A percentile compares a stretch with the other conserved stretches of the same genome.
Conservation (phyloP, 805 yeast species). For the Phaffomyces thermotolerans region DNA sequence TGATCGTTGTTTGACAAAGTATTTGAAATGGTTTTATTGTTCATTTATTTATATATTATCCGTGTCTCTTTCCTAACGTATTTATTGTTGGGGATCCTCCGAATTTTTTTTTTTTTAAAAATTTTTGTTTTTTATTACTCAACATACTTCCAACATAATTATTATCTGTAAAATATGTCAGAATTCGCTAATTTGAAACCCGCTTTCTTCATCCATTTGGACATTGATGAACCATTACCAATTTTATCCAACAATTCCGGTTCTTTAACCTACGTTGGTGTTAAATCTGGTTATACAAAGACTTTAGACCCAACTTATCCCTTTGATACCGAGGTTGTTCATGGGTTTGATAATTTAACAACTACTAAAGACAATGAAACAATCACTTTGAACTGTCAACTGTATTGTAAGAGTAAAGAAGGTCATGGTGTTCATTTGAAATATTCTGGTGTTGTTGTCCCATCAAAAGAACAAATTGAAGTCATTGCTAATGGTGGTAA, state of each 20-base stretch:
- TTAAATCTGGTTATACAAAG: conserved; percentile 30
- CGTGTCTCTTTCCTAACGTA: neutral
- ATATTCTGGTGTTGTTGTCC: conserved; percentile 44
- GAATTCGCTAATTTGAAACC: conserved; percentile 25
- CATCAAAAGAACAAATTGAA: conserved; percentile 27
- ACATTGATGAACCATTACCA: conserved; percentile 27
- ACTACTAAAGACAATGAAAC: conserved; percentile 26
- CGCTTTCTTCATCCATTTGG: conserved; percentile 30
- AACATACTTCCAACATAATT: too few species aligned
- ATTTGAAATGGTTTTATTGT: neutral
- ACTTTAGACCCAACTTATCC: conserved; percentile 31
- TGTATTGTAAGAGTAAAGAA: conserved; percentile 37
- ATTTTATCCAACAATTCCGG: conserved; percentile 23
- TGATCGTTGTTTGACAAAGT: conserved; percentile 4
- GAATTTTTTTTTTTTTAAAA: neutral
- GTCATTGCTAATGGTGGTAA: conserved; percentile 30
- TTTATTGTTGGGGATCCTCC: neutral
- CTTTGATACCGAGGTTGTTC: conserved; percentile 29
- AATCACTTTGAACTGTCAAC: conserved; percentile 40
- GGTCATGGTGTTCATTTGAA: conserved; percentile 37
- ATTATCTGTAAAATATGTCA: too few species aligned
- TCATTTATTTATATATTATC: neutral
- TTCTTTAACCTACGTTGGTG: conserved; percentile 24
- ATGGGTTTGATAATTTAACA: conserved; percentile 44
- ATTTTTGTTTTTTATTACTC: too few species aligned